Percentiles rank a stretch among this genome's conserved stretches.
These are phyloP conservation scores for Colletotrichum paranaense DNA, from an alignment of 2,329 filamentous ascomycete genomes.

Conservation along the genomic window DNA sequence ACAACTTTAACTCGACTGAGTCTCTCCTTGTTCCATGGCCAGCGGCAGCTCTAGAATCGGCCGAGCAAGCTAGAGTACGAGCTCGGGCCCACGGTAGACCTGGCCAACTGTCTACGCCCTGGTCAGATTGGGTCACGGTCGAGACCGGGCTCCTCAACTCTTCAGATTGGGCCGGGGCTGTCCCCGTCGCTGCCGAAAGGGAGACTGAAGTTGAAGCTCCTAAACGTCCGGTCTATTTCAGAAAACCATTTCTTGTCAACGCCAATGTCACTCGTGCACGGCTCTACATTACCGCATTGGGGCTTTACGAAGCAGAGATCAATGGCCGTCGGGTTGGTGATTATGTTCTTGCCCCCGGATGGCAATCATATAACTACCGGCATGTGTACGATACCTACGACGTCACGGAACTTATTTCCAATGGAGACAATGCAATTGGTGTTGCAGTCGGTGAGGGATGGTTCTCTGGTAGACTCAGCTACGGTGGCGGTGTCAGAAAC, in stretches of 20 bases:
- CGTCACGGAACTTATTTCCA: constrained; percentile 53
- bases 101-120: constrained; percentile 40
- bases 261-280: constrained; percentile 47
- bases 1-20: constrained; percentile 45
- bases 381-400: constrained; percentile 66
- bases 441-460: constrained; percentile 61
- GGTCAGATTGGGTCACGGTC: constrained; percentile 45
- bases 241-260: constrained; percentile 36
- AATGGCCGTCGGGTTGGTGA: constrained; percentile 57
- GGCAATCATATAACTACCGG: constrained; percentile 62
- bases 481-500: constrained; percentile 42
- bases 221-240: constrained; percentile 42
- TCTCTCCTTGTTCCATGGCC: constrained; percentile 60
- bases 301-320: constrained; percentile 59
- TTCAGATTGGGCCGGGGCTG: constrained; percentile 45
- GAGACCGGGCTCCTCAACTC: constrained; percentile 48
- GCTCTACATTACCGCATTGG: constrained; percentile 59
- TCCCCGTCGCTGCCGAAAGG: constrained; percentile 44
- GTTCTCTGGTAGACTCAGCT: constrained; percentile 54
- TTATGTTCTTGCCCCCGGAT: constrained; percentile 60
- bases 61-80: constrained; percentile 47
- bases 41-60: constrained; percentile 43
- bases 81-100: constrained; percentile 46
- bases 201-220: constrained; percentile 42
- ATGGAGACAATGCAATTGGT: constrained; percentile 49